Conservation (phyloP, 441 rosid species). For the Arabidopsis hybrid region DNA sequence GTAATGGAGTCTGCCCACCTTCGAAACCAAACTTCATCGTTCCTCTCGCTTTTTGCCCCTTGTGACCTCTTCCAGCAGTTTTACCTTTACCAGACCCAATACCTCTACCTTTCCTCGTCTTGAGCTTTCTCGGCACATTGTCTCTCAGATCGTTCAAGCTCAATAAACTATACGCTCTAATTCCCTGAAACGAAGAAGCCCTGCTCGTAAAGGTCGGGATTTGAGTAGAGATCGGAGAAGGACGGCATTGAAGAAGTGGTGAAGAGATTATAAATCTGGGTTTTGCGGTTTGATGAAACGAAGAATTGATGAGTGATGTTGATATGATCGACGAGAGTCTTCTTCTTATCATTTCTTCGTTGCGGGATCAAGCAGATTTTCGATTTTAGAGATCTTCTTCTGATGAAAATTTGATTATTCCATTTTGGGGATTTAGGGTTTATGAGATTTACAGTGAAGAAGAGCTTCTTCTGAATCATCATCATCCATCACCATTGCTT, state of each 20-base stretch:
- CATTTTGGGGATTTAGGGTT: slow-evolving; percentile 48
- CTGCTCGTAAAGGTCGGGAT: slow-evolving; percentile 28
- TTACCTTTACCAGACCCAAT: slow-evolving; percentile 96
- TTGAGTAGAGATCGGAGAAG: slow-evolving; percentile 39
- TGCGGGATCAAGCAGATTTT: slow-evolving; percentile 19
- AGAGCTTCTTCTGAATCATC: slow-evolving; percentile 19
- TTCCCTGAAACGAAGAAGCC: slow-evolving; percentile 42
- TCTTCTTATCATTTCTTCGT: slow-evolving; percentile 58
- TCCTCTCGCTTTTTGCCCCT: slow-evolving; percentile 93
- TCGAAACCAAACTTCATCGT: slow-evolving; percentile 90
- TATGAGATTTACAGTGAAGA: slow-evolving; percentile 30
- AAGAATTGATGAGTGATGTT: slow-evolving; percentile 48
- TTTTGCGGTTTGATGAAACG: slow-evolving; percentile 19
- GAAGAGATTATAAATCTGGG: slow-evolving; percentile 34
- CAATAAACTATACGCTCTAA: slow-evolving; percentile 70
- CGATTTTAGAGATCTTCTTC: slow-evolving; percentile 16
- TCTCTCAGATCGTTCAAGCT: slow-evolving; percentile 87
- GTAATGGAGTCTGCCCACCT: slow-evolving; percentile 95
- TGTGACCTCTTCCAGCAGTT: slow-evolving; percentile 95
- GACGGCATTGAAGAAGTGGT: slow-evolving; percentile 28
- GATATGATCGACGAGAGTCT: slow-evolving; percentile 56
- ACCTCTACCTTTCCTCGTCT: slow-evolving; percentile 93
- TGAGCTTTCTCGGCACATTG: slow-evolving; percentile 86
- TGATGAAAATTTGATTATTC: not conserved
- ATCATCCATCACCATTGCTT: not conserved